phyloP scores from a whole-genome alignment of 129 eudicot genomes.

The Chrysanthemum seticuspe region DNA sequence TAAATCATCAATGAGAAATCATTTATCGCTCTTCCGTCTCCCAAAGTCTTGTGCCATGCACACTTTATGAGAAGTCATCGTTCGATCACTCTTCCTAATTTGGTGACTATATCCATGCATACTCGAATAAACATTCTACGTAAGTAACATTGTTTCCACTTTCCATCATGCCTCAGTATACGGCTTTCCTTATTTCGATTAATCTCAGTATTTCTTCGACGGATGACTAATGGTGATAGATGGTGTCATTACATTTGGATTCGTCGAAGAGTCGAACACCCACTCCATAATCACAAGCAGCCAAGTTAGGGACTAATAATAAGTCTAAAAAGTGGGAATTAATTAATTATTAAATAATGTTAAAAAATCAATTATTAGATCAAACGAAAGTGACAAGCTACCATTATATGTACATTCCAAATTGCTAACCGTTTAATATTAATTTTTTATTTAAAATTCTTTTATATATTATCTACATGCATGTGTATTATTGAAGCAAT shows the following conservation, averaged over 20 bases:
- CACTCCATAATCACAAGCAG: neutral
- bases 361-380: too few relatives aligned
- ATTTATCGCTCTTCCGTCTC: too few relatives aligned
- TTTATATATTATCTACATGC: too few relatives aligned
- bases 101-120: neutral
- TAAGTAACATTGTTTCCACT: neutral
- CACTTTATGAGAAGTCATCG: neutral
- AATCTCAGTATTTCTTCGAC: neutral
- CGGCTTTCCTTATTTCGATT: neutral
- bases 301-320: neutral
- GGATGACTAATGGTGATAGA: neutral
- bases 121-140: neutral
- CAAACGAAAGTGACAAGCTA: too few relatives aligned
- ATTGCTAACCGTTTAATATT: too few relatives aligned
- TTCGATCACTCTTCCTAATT: neutral
- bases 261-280: neutral
- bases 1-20: too few relatives aligned
- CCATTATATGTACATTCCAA: too few relatives aligned
- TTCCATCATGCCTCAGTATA: neutral
- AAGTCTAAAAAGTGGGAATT: neutral
- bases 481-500: too few relatives aligned
- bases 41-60: neutral
- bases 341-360: too few relatives aligned
- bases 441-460: too few relatives aligned
- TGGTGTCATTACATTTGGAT: neutral